Evolutionary conservation across 495 filamentous ascomycete species (phyloP), one percentile per base, ranked within the genome.

Genomic region (Podospora pseudoanserina): DNA sequence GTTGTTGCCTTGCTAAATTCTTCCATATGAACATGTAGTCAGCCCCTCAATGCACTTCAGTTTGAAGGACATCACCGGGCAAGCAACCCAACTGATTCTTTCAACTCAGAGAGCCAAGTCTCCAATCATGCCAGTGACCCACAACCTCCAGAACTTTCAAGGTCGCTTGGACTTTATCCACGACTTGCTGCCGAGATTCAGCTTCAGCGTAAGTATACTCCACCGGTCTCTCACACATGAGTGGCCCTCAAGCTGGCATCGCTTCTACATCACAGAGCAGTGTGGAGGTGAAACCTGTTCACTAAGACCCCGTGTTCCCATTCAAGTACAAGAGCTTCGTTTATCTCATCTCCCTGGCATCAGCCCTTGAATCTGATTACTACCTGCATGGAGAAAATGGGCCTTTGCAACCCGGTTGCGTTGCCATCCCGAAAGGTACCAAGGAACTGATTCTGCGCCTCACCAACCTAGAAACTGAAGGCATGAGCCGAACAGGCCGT

Each of bases 281-380:
- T 49, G 15, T 39, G 5, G 30, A 70, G 26, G 74, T 77, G 54
- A 65, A 13, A 19, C 75, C 73, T 3, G 68, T 77, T 44, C 75
- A 75, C 67, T 77, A 79, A 60, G 75, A 77, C 58, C 70, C 76
- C 20, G 69, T 77, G 19, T 68, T 60, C 44, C 69, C 71, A 15
- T 78, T 78, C 73, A 78, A 77, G 58, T 76, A 75, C 71, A 79
- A 78, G 71, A 79, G 76, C 65, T 79, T 78, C 56, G 76, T 79
- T 55, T 79, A 79, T 54, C 72, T 61, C n/a, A 34, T 77, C 55
- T 70, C 69, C 16, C 65, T 77, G 5, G 58, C 69, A 30, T 13
- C 28, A 39, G 64, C 67, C 18, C 58, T 65, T 0, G n/a, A 44
- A 0, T 6, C 59, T 0, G 5, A 28, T 19, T 53, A 49, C 60